Percentiles rank a stretch among this genome's conserved stretches.
These are phyloP conservation scores for Epithele typhae DNA, from an alignment of 768 basidiomycete genomes.

Conservation along the genomic window DNA sequence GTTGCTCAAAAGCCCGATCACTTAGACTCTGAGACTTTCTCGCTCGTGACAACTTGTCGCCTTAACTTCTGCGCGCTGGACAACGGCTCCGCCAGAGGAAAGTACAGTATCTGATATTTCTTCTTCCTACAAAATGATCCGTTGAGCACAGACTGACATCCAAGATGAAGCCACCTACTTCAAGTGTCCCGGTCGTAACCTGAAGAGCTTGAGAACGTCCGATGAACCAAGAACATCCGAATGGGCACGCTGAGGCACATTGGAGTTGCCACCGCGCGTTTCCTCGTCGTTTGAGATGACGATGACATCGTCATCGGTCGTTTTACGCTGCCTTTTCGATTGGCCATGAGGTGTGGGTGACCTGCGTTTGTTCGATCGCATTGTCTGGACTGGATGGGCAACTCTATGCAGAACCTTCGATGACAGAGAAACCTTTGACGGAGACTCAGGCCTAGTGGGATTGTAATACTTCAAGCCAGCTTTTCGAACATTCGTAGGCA, in stretches of 20 bases:
- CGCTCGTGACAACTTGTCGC: slow-evolving; percentile 53
- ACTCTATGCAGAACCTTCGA: slow-evolving; percentile 8
- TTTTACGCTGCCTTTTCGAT: slow-evolving; percentile 7
- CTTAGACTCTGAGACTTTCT: slow-evolving; percentile 27
- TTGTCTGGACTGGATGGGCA: slow-evolving; percentile 13
- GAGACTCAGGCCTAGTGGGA: not conserved
- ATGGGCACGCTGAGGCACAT: not conserved
- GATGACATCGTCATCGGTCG: slow-evolving; percentile 14
- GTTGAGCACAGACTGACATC: not conserved
- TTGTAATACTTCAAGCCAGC: slow-evolving; percentile 3
- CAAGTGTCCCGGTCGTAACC: slow-evolving; percentile 38
- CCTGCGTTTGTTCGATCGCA: slow-evolving; percentile 19
- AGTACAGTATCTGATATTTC: slow-evolving; percentile 81
- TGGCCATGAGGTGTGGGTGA: not conserved
- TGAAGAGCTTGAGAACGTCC: slow-evolving; percentile 42
- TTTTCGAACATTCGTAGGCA: slow-evolving; percentile 11
- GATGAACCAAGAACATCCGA: slow-evolving; percentile 25
- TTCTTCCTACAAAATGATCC: slow-evolving; percentile 13
- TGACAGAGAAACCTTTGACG: not conserved
- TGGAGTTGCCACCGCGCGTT: not conserved
- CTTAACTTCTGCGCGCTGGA: slow-evolving; percentile 44
- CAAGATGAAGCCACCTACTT: slow-evolving; percentile 33
- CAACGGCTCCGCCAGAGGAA: slow-evolving; percentile 66
- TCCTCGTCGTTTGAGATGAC: slow-evolving; percentile 26
- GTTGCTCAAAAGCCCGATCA: too few species aligned